Base-by-base conservation (phyloP, 208 protist species). In the Acanthamoeba lenticulata region DNA sequence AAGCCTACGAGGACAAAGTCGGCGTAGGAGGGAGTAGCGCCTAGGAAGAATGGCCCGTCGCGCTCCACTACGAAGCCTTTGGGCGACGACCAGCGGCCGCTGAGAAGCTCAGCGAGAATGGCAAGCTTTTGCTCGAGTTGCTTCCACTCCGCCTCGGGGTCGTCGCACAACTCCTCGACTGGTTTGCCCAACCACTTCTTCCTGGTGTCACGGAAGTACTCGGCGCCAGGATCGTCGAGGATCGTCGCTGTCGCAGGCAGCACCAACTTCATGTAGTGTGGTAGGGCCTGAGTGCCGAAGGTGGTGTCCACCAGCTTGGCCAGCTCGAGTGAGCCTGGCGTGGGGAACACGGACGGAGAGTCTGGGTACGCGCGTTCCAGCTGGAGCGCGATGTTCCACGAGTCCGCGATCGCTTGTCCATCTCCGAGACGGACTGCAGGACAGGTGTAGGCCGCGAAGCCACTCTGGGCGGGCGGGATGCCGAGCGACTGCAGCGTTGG, bases 1-100 rank as follows among this genome's bases (percentile, higher is more conserved):
- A 13, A 90, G 83, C 45, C 15, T 6, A 90, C 52, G 21, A 90
- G 47, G 24, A 90, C 34, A n/a, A 90, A 72, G 83, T 90, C 83
- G 40, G 83, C 83, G 40, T 90, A 90, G 83, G 83, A 90, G 5
- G 52, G 49, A 1, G 11, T 32, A 1, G 60, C 83, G 29, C 83
- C 83, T 1, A 90, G 11, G 36, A 90, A 69, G 83, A 90, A 90
- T 7, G 74, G 74, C 29, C 74, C 74, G 19, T 5, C 40, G 36
- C 44, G 36, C 29, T 57, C 44, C 1, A 49, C 45, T n/a, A 49
- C 29, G 19, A 57, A 15, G 40, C 74, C 74, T 24, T 55, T 11
- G 19, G 74, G 74, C 55, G 1, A 1, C 13, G 83, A 2, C 49
- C 36, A 44, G 34, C 24, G 83, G 24, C 74, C 74, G 83, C 36